Conservation (phyloP, 495 filamentous ascomycete species). For the Neurospora africana region DNA sequence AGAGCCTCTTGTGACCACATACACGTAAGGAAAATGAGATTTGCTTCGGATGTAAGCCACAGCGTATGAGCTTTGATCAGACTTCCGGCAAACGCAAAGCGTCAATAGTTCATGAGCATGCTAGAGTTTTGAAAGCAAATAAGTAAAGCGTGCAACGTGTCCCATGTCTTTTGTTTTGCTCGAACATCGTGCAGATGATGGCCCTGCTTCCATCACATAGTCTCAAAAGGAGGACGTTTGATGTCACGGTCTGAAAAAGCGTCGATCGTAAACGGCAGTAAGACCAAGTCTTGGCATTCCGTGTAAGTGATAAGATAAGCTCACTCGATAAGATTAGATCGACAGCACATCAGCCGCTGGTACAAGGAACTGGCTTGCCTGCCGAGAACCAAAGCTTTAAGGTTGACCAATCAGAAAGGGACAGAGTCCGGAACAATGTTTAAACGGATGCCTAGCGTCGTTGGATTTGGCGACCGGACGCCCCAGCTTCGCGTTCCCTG, state of each 20-base stretch:
- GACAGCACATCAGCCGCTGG: constrained; percentile 1
- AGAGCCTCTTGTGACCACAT: neutral
- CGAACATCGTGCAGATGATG: neutral
- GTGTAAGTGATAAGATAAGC: constrained; percentile 6
- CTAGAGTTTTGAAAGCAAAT: neutral
- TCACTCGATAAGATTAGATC: constrained; percentile 1
- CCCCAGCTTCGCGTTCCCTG: constrained; percentile 17
- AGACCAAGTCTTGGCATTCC: neutral
- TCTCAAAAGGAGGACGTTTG: neutral
- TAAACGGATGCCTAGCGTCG: constrained; percentile 18
- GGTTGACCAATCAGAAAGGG: neutral
- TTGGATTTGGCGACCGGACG: constrained; percentile 20
- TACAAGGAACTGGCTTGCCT: neutral
- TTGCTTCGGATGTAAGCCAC: neutral
- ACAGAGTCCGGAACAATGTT: constrained; percentile 8
- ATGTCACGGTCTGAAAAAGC: neutral
- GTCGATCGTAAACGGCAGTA: neutral
- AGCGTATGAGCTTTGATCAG: neutral
- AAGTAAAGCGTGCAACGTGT: neutral
- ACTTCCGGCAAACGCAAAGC: neutral
- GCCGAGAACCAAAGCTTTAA: neutral
- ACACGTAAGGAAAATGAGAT: neutral
- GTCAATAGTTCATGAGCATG: neutral
- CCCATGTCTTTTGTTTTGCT: neutral
- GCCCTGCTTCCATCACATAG: neutral